These are phyloP conservation scores for Cytospora chrysosperma DNA, from an alignment of 2,329 filamentous ascomycete species.

Conservation along the genomic window DNA sequence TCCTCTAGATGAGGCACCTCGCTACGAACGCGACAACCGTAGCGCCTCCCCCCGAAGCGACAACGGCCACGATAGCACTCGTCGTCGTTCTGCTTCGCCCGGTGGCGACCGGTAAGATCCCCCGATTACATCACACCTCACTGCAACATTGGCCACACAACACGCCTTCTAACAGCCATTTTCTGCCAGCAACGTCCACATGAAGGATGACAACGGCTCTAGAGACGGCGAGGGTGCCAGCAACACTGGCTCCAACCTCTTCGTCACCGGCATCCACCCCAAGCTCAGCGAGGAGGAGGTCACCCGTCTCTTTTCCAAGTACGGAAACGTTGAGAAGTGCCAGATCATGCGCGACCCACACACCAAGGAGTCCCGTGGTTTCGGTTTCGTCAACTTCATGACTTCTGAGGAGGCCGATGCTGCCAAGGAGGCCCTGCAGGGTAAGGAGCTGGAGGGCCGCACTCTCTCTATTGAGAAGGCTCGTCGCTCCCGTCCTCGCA, in stretches of 20 bases:
- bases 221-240: conserved; percentile 64
- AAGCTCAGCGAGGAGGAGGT: conserved; percentile 87
- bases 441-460: conserved; percentile 90
- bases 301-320: conserved; percentile 95
- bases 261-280: conserved; percentile 97
- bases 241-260: conserved; percentile 97
- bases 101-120: conserved; percentile 51
- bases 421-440: conserved; percentile 92
- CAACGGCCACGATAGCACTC: conserved; percentile 54
- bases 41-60: conserved; percentile 67
- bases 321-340: conserved; percentile 97
- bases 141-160: conserved; percentile 20
- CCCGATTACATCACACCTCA: not conserved
- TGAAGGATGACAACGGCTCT: conserved; percentile 50
- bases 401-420: conserved; percentile 93
- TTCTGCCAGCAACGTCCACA: conserved; percentile 41
- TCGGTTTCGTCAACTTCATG: conserved; percentile 99
- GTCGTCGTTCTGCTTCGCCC: conserved; percentile 63
- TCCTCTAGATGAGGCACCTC: conserved; percentile 58
- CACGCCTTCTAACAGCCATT: not conserved
- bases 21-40: conserved; percentile 66
- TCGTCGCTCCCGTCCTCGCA: conserved; percentile 88
- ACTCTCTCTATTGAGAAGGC: conserved; percentile 99
- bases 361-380: conserved; percentile 96
- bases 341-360: conserved; percentile 99